Conservation (phyloP, 2,329 filamentous ascomycete species). For the Orbilia quercus region DNA sequence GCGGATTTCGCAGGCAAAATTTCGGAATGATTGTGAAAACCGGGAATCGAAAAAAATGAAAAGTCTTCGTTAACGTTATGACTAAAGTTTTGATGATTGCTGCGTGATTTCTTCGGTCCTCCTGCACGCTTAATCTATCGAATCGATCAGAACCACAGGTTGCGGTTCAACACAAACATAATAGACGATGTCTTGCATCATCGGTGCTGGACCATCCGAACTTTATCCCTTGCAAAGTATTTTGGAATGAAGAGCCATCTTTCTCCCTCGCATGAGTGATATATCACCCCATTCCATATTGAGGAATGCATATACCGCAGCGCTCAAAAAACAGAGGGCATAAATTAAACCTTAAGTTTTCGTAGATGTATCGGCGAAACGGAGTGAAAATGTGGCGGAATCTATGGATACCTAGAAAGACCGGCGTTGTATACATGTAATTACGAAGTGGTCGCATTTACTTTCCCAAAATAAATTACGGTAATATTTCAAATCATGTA, state of each 20-base stretch:
- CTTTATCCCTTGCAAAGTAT: neutral
- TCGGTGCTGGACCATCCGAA: constrained; percentile 38
- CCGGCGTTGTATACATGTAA: too few relatives aligned
- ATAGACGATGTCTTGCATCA: constrained; percentile 15
- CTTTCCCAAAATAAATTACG: neutral
- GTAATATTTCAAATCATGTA: too few relatives aligned
- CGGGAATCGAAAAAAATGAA: constrained; percentile 4
- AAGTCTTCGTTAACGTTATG: constrained; percentile 50
- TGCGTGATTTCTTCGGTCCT: constrained; percentile 43
- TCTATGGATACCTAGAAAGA: too few relatives aligned
- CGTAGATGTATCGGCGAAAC: neutral
- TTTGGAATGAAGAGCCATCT: neutral
- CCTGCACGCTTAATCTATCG: constrained; percentile 29
- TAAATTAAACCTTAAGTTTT: neutral
- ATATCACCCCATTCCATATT: constrained; percentile 14
- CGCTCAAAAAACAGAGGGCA: neutral
- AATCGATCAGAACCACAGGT: constrained; percentile 31
- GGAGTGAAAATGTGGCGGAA: too few relatives aligned
- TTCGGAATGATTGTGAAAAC: constrained; percentile 45
- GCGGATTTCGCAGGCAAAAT: constrained; percentile 38
- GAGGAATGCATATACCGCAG: constrained; percentile 6
- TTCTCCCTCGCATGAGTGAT: constrained; percentile 28
- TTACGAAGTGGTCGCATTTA: too few relatives aligned
- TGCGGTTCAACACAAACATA: constrained; percentile 4
- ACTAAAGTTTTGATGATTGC: constrained; percentile 29